phyloP scores from a whole-genome alignment of 2,329 filamentous ascomycete genomes.

The Ascochyta fabae region DNA sequence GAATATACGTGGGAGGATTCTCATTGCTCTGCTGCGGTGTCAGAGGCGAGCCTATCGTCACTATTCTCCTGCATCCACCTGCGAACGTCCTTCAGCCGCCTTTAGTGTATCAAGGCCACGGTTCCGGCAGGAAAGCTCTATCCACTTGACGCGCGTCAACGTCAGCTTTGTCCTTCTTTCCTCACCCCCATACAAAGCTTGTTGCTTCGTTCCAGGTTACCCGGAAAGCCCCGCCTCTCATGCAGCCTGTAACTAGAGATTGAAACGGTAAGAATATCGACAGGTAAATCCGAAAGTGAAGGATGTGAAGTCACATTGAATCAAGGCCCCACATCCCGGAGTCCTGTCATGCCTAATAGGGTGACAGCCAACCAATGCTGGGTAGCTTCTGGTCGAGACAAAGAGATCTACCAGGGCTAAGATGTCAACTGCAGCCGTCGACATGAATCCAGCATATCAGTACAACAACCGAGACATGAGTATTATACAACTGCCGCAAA shows the following conservation, averaged over 20 bases:
- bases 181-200: background rate
- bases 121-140: background rate
- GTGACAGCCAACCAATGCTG: conserved; percentile 3
- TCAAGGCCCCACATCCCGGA: conserved; percentile 10
- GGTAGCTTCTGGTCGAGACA: conserved; percentile 4
- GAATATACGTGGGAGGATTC: conserved; percentile 1
- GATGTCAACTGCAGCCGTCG: conserved; percentile 1
- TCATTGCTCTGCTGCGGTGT: conserved; percentile 23
- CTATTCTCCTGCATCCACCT: conserved; percentile 25
- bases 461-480: background rate
- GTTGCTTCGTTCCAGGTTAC: background rate
- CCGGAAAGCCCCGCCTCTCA: background rate
- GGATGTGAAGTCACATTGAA: background rate
- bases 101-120: conserved; percentile 1
- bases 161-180: conserved; percentile 3
- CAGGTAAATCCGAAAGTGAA: background rate
- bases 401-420: conserved; percentile 10
- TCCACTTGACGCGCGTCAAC: conserved; percentile 13
- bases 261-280: conserved; percentile 1
- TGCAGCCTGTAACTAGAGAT: background rate
- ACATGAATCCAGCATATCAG: background rate
- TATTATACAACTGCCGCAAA: background rate
- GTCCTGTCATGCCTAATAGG: background rate
- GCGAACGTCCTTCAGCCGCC: conserved; percentile 3
- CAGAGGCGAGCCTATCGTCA: conserved; percentile 26